These are phyloP conservation scores for Wolfiporia cocos DNA, from an alignment of 1,284 basidiomycete genomes.

Conservation along the genomic window DNA sequence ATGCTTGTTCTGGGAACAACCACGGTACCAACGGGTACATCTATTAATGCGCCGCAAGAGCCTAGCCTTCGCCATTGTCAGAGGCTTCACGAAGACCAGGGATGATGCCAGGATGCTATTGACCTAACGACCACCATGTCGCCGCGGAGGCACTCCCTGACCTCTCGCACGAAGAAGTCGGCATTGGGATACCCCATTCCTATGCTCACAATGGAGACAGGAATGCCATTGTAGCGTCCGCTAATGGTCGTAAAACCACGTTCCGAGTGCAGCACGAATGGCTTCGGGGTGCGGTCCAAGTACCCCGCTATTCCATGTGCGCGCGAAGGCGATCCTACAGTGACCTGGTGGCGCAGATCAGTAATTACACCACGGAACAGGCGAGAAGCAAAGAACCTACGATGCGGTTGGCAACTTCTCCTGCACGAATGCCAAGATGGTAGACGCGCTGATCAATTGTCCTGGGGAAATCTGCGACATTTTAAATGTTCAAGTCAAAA, in stretches of 20 bases:
- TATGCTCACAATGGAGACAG: constrained; percentile 73
- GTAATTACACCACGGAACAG: constrained; percentile 2
- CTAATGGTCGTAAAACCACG: constrained; percentile 80
- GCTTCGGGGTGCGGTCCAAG: constrained; percentile 52
- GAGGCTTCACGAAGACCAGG: no score
- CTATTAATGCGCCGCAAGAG: constrained; percentile 72
- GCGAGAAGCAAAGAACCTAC: constrained; percentile 33
- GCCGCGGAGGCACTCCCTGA: constrained; percentile 69
- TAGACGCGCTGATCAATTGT: constrained; percentile 69
- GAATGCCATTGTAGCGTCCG: constrained; percentile 63
- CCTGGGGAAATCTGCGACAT: constrained; percentile 62
- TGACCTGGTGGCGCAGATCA: constrained; percentile 41
- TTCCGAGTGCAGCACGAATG: constrained; percentile 64
- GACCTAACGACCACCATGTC: constrained; percentile 77
- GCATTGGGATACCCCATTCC: constrained; percentile 81
- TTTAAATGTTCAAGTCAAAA: no score
- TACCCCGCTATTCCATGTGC: constrained; percentile 53
- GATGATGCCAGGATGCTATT: no score
- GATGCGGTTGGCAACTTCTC: constrained; percentile 79
- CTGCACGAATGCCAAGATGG: constrained; percentile 68
- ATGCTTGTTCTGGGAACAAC: constrained; percentile 67
- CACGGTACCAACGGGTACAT: constrained; percentile 67
- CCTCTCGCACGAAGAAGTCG: constrained; percentile 83
- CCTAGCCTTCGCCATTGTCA: constrained; percentile 48
- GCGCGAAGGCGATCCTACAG: constrained; percentile 70